Evolutionary conservation across 140 eudicot genomes (phyloP).

Genomic region (Senecio squalidus): DNA sequence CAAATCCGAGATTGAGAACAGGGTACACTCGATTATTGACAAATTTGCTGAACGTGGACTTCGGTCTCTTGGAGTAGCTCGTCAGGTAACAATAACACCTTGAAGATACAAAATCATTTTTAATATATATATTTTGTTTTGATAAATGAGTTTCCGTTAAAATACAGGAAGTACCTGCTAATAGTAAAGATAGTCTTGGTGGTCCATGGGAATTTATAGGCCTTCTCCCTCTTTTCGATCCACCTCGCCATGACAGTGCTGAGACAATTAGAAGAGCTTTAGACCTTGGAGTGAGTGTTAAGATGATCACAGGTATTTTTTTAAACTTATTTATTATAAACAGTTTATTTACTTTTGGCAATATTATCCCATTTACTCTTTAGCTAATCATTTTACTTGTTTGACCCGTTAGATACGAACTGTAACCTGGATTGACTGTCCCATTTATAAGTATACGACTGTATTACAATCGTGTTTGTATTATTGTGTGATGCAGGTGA

Average conservation of each 20-base stretch:
- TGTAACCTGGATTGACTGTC: not conserved
- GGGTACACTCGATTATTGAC: constrained; percentile 56
- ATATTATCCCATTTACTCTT: no score
- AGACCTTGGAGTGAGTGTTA: constrained; percentile 70
- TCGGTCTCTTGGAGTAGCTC: constrained; percentile 68
- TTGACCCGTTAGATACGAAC: not conserved
- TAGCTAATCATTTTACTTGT: no score
- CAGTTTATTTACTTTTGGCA: not conserved
- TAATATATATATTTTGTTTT: not conserved
- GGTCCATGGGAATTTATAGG: constrained; percentile 72
- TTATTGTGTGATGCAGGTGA: no score
- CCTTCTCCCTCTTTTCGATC: constrained; percentile 69
- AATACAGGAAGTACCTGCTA: constrained; percentile 55
- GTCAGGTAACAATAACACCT: constrained; percentile 39
- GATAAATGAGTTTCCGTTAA: not conserved
- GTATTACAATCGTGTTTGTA: no score
- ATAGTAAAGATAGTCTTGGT: constrained; percentile 54
- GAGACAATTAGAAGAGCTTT: constrained; percentile 61
- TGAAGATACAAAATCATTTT: not conserved
- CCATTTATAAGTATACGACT: not conserved
- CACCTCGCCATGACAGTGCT: constrained; percentile 81
- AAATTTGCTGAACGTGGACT: constrained; percentile 74
- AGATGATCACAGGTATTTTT: constrained; percentile 61
- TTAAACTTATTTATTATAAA: not conserved
- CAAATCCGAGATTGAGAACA: constrained; percentile 35